Conservation (phyloP, 2,329 filamentous ascomycete species). For the Neophaeococcomyces mojaviensis region DNA sequence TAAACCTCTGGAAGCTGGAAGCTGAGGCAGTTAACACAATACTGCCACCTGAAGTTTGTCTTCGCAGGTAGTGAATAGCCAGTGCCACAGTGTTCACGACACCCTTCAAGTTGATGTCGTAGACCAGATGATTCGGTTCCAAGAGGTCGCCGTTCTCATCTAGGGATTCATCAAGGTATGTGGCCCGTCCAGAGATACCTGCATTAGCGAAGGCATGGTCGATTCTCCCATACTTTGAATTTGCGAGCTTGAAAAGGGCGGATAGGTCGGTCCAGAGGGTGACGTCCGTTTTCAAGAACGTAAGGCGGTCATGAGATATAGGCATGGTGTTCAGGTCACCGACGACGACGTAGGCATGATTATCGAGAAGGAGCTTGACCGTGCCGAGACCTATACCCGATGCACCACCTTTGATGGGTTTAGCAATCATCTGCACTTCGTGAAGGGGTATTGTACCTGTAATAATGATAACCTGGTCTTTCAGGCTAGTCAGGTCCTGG, state of each 20-base stretch:
- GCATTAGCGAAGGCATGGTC: constrained; percentile 49
- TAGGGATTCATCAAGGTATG: constrained; percentile 42
- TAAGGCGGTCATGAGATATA: constrained; percentile 1
- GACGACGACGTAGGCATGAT: constrained; percentile 1
- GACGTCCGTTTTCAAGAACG: constrained; percentile 7
- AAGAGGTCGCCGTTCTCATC: constrained; percentile 44
- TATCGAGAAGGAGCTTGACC: constrained; percentile 5
- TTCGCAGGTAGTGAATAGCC: constrained; percentile 44
- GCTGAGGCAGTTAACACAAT: constrained; percentile 49
- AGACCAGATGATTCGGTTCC: constrained; percentile 35
- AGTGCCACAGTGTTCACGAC: constrained; percentile 45
- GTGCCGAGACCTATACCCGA: constrained; percentile 6
- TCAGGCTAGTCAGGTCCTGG: constrained; percentile 2
- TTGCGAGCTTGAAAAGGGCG: constrained; percentile 15
- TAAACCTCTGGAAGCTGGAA: constrained; percentile 45
- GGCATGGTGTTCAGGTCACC: constrained; percentile 5
- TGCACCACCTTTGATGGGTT: not conserved
- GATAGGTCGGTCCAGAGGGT: constrained; percentile 6
- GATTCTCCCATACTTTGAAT: constrained; percentile 35
- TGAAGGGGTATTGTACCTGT: constrained; percentile 1
- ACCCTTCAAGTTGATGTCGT: constrained; percentile 47
- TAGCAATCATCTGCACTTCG: not conserved
- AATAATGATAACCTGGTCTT: not conserved
- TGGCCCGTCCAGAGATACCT: constrained; percentile 41
- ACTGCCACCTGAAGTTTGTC: constrained; percentile 38